A percentile compares a stretch with the other conserved stretches of the same genome.
Conservation (phyloP, 768 basidiomycete genomes). For the Pisolithus microcarpus region DNA sequence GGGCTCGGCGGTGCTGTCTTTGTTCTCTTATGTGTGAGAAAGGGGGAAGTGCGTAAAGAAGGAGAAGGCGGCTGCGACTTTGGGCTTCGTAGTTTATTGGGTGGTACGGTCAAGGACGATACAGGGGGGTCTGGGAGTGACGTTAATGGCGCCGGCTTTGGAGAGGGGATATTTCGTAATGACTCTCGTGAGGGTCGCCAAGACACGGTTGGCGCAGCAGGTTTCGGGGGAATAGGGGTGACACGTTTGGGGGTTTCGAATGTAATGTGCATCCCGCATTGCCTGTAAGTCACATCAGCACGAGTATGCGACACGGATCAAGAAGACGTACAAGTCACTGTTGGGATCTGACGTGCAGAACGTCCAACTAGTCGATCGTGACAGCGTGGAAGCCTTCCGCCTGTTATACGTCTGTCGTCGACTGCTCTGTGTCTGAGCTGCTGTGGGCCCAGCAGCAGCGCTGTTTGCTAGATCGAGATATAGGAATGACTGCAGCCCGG, state of each 20-base stretch:
- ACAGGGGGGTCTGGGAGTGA: slow-evolving; percentile 14
- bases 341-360: slow-evolving; percentile 9
- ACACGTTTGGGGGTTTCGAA: slow-evolving; percentile 14
- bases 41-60: too few relatives aligned
- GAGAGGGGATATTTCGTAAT: slow-evolving; percentile 47
- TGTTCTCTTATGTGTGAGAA: too few relatives aligned
- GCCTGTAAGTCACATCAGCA: neutral
- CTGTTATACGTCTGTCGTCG: slow-evolving; percentile 9
- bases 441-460: slow-evolving; percentile 34
- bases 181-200: slow-evolving; percentile 36
- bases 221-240: slow-evolving; percentile 8
- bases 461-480: slow-evolving; percentile 59
- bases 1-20: too few relatives aligned
- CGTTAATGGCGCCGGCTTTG: slow-evolving; percentile 51
- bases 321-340: slow-evolving; percentile 11
- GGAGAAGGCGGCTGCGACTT: too few relatives aligned
- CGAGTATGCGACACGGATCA: neutral
- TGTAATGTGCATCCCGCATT: too few relatives aligned
- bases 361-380: slow-evolving; percentile 27
- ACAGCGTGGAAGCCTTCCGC: slow-evolving; percentile 26
- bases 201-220: slow-evolving; percentile 7
- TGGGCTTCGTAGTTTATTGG: too few relatives aligned
- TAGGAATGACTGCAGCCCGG: slow-evolving; percentile 52
- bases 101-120: neutral
- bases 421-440: slow-evolving; percentile 13